Evolutionary conservation across 805 yeast species (phyloP).

Genomic region (Candida germanica): DNA sequence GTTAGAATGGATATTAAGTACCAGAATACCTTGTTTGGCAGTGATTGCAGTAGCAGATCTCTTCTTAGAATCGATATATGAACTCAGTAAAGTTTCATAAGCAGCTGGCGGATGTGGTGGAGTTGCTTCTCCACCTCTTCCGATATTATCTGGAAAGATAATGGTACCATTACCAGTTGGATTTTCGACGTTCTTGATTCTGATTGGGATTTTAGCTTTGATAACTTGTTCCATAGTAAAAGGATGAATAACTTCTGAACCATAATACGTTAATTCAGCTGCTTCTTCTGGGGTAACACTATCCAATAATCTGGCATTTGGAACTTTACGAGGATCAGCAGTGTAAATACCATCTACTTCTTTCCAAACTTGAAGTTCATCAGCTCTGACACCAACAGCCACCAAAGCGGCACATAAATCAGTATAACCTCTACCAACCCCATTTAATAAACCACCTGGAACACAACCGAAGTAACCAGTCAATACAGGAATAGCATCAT

Average conservation of each 20-base stretch:
- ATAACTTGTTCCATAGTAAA: conserved; percentile 99
- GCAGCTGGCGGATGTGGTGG: conserved; percentile 95
- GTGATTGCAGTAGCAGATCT: conserved; percentile 94
- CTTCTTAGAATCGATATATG: conserved; percentile 41
- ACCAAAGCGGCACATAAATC: conserved; percentile 96
- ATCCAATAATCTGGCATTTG: conserved; percentile 77
- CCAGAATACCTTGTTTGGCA: conserved; percentile 88
- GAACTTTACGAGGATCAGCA: conserved; percentile 96
- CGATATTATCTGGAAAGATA: conserved; percentile 88
- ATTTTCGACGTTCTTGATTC: conserved; percentile 93
- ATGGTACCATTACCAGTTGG: conserved; percentile 92
- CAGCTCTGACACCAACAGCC: conserved; percentile 90
- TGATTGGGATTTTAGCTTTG: conserved; percentile 90
- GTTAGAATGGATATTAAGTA: conserved; percentile 89
- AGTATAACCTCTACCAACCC: conserved; percentile 97
- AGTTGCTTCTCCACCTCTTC: conserved; percentile 79
- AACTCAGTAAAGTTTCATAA: conserved; percentile 43
- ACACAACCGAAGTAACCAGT: conserved; percentile 95
- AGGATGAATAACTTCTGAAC: conserved; percentile 97
- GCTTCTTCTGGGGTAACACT: conserved; percentile 98
- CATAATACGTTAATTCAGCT: conserved; percentile 95
- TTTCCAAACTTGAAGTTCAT: conserved; percentile 96
- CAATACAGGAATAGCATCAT: conserved; percentile 71
- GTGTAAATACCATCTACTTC: conserved; percentile 99
- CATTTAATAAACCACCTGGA: conserved; percentile 92